Evolutionary conservation across 352 stramenopile species (phyloP).

Genomic region (Phytophthora capsici): DNA sequence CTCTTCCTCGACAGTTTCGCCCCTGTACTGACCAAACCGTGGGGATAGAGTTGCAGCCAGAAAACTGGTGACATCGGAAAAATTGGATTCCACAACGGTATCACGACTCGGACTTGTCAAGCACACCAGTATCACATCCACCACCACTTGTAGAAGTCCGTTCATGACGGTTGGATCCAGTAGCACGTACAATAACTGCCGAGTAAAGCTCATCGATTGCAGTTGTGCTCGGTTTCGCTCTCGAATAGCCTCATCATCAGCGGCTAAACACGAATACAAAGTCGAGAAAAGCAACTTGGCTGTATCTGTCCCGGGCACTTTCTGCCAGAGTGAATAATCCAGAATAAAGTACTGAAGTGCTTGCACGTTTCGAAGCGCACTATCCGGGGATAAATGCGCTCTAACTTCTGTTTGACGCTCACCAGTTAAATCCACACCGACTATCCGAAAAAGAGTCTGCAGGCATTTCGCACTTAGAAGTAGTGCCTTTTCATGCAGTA

Average conservation of each 20-base stretch:
- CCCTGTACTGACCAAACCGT: conserved; percentile 44
- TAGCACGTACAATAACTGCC: conserved; percentile 76
- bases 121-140: conserved; percentile 72
- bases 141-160: conserved; percentile 65
- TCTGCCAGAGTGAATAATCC: conserved; percentile 76
- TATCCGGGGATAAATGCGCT: conserved; percentile 32
- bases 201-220: conserved; percentile 67
- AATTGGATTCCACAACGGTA: conserved; percentile 61
- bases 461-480: conserved; percentile 49
- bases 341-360: conserved; percentile 77
- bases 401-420: conserved; percentile 1
- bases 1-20: conserved; percentile 16
- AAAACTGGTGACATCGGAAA: conserved; percentile 70
- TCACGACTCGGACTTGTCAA: conserved; percentile 50
- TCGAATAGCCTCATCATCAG: conserved; percentile 49
- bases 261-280: conserved; percentile 64
- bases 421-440: conserved; percentile 53
- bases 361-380: conserved; percentile 64
- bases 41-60: conserved; percentile 60
- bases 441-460: conserved; percentile 56
- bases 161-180: conserved; percentile 56
- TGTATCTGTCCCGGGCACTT: conserved; percentile 34
- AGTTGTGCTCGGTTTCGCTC: conserved; percentile 68
- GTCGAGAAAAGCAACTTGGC: conserved; percentile 66
- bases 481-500: conserved; percentile 65